Base-by-base conservation (phyloP, 192 early-diverging fungal species). In the Jimgerdemannia lactiflua region DNA sequence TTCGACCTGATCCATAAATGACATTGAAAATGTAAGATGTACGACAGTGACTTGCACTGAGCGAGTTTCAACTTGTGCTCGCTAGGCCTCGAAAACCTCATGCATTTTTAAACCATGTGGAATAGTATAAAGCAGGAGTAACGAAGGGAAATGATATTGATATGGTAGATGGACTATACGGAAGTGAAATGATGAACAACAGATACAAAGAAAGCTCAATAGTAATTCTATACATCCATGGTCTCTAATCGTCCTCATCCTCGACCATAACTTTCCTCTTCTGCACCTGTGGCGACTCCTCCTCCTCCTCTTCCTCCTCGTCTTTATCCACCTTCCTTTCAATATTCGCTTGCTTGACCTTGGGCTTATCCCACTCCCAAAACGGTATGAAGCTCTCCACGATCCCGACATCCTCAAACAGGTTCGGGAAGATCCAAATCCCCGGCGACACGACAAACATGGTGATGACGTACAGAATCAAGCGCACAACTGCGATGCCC, bases 391-490 rank as follows among this genome's bases (percentile, higher is more conserved):
- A 99, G 72, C 92, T 94, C 74, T 99, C 98, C 65, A 98, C 84
- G 74, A 98, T 88, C 20, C 96, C 96, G 66, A 94, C 92, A 79
- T 99, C 98, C 54, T 91, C 98, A 88, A 99, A 99, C 77, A 99
- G 81, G 71, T 98, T 97, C 65, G 98, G 98, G 86, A 97, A 99
- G 14, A 99, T 83, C 98, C 96, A 98, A 74, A 97, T 89, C 29
- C 96, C 95, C 71, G 91, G 91, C 63, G 94, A 92, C 19, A 89
- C 85, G 19, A 87, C 82, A 4, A 89, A 79, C 72, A 92, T 85
- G 64, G 94, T 89, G 4, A 92, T 87, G 67, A 96, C 74, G 79
- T 92, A 99, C 39, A 98, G 77, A 68, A 97, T 88, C 67, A 96
- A 79, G n/a, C 98, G 88, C 40, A 98, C 84, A 64, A 99, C 89